Evolutionary conservation across 805 yeast genomes (phyloP).

Genomic region (Nakazawaea ambrosiae): DNA sequence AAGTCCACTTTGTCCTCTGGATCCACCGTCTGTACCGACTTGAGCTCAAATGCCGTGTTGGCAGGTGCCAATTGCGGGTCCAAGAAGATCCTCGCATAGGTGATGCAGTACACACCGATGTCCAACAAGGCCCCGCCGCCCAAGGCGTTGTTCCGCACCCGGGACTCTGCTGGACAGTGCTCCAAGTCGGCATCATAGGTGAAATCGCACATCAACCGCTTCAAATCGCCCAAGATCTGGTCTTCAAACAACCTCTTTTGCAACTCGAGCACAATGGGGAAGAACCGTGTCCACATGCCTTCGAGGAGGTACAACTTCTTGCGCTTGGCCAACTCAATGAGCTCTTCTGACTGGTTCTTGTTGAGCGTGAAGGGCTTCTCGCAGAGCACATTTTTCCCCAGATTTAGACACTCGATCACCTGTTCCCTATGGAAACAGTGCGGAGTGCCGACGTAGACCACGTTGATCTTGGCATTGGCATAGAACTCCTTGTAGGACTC

Average conservation of each 20-base stretch:
- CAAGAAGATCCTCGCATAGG: conserved; percentile 35
- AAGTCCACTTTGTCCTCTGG: conserved; percentile 35
- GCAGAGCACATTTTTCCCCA: conserved; percentile 44
- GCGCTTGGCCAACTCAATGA: conserved; percentile 35
- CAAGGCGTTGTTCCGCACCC: conserved; percentile 36
- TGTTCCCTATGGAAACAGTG: conserved; percentile 44
- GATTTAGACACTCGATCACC: conserved; percentile 32
- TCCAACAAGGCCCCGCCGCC: conserved; percentile 56
- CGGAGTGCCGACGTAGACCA: conserved; percentile 50
- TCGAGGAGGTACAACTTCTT: conserved; percentile 47
- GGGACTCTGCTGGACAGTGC: conserved; percentile 23
- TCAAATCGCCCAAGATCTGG: conserved; percentile 38
- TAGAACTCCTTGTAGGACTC: conserved; percentile 37
- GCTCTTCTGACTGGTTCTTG: conserved; percentile 32
- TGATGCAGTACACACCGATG: conserved; percentile 45
- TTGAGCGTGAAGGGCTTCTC: conserved; percentile 52
- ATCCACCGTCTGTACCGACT: conserved; percentile 27
- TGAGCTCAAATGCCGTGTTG: conserved; percentile 17
- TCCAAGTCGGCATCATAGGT: conserved; percentile 28
- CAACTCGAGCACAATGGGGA: conserved; percentile 36
- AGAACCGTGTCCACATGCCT: conserved; percentile 51
- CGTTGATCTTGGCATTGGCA: conserved; percentile 33
- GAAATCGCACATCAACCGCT: conserved; percentile 37
- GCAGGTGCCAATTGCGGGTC: conserved; percentile 26
- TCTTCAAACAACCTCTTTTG: conserved; percentile 30